These are phyloP conservation scores for Fraxinus velutina DNA, from an alignment of 305 asterid species.

Conservation along the genomic window DNA sequence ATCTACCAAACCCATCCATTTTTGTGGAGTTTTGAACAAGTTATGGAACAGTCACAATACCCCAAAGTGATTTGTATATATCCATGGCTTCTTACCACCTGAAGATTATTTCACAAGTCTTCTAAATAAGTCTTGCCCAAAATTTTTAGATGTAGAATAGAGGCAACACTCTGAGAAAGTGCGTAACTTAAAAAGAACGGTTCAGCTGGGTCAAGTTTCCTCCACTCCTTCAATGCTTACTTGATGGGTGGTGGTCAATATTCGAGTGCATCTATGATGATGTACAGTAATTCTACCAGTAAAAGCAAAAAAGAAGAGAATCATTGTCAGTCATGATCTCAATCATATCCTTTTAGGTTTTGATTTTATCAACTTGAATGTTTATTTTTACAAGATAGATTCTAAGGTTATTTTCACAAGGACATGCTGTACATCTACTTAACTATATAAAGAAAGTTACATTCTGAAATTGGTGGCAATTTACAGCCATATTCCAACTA, in stretches of 20 bases:
- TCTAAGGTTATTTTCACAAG: slow-evolving; percentile 3
- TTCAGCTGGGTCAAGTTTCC: background rate
- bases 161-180: background rate
- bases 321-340: background rate
- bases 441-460: background rate
- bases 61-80: background rate
- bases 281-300: background rate
- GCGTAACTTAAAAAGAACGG: background rate
- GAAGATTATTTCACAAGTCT: slow-evolving; percentile 3
- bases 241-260: background rate
- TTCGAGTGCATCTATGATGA: background rate
- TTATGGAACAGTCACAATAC: slow-evolving; percentile 5
- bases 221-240: background rate
- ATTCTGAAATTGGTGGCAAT: slow-evolving; percentile 20
- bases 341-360: background rate
- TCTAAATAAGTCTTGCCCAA: background rate
- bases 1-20: background rate
- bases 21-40: background rate
- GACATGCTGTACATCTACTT: background rate
- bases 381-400: background rate
- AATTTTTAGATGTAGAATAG: background rate
- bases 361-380: background rate
- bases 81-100: background rate
- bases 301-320: background rate
- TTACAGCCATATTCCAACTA: background rate